Percentiles rank a stretch among this genome's conserved stretches.
phyloP scores from a whole-genome alignment of 805 yeast species.

The Saccharomycopsis amapae region DNA sequence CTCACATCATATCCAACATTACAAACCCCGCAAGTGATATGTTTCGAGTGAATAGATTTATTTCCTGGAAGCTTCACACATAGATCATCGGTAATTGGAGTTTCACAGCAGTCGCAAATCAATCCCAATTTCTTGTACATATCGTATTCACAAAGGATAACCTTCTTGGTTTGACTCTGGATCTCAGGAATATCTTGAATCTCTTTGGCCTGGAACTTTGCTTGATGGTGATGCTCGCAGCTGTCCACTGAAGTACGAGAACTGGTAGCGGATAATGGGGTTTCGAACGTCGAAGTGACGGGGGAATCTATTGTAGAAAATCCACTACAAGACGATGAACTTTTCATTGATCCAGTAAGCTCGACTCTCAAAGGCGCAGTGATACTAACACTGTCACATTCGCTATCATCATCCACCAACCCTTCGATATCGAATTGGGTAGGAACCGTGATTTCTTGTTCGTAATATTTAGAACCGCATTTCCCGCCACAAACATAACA shows the following conservation, averaged over 20 bases:
- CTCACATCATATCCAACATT: conserved; percentile 81
- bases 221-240: not conserved
- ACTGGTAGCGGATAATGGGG: not conserved
- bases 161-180: not conserved
- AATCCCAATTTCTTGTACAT: conserved; percentile 79
- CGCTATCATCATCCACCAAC: not conserved
- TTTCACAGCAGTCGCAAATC: conserved; percentile 78
- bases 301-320: not conserved
- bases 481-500: conserved; percentile 20
- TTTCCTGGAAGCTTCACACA: conserved; percentile 89
- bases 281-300: conserved; percentile 14
- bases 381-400: conserved; percentile 3
- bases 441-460: not conserved
- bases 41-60: conserved; percentile 81
- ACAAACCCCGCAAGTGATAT: conserved; percentile 86
- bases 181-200: not conserved
- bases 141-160: conserved; percentile 82
- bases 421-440: not conserved
- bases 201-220: not conserved
- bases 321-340: not conserved
- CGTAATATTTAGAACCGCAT: not conserved
- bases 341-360: not conserved
- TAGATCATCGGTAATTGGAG: conserved; percentile 73
- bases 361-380: conserved; percentile 10
- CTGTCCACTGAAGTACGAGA: conserved; percentile 2